These are phyloP conservation scores for Saccharomycopsis babjevae DNA, from an alignment of 805 yeast species.

Conservation along the genomic window DNA sequence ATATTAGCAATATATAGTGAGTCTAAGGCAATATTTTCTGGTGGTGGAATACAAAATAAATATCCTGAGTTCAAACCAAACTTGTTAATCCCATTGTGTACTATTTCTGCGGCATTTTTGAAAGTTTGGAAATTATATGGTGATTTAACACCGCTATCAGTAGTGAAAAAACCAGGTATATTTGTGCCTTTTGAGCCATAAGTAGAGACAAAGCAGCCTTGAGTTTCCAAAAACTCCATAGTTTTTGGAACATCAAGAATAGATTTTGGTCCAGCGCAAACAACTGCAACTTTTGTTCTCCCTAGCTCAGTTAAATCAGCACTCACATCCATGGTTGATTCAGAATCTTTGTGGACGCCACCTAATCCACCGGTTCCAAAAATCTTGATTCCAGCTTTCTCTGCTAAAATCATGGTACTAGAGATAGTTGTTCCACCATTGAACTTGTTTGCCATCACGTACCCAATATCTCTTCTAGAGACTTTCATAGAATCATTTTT, in stretches of 20 bases:
- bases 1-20: constrained; percentile 40
- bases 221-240: constrained; percentile 79
- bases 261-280: constrained; percentile 86
- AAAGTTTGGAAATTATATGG: constrained; percentile 53
- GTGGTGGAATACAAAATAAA: constrained; percentile 78
- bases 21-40: constrained; percentile 48
- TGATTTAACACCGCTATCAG: constrained; percentile 63
- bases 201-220: constrained; percentile 81
- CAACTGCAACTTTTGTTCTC: constrained; percentile 78
- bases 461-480: constrained; percentile 72
- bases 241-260: constrained; percentile 74
- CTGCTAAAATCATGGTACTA: constrained; percentile 74
- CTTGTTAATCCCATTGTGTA: constrained; percentile 35
- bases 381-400: constrained; percentile 65
- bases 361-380: constrained; percentile 94
- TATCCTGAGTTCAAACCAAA: constrained; percentile 57
- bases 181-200: constrained; percentile 39
- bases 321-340: constrained; percentile 65
- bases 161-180: constrained; percentile 75
- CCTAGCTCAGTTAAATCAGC: constrained; percentile 84
- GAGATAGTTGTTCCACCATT: constrained; percentile 89
- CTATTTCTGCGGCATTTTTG: constrained; percentile 50
- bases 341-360: constrained; percentile 79
- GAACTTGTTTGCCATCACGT: constrained; percentile 49
- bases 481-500: constrained; percentile 38